Conservation (phyloP, 179 eudicot species). For the Patellifolia procumbens region DNA sequence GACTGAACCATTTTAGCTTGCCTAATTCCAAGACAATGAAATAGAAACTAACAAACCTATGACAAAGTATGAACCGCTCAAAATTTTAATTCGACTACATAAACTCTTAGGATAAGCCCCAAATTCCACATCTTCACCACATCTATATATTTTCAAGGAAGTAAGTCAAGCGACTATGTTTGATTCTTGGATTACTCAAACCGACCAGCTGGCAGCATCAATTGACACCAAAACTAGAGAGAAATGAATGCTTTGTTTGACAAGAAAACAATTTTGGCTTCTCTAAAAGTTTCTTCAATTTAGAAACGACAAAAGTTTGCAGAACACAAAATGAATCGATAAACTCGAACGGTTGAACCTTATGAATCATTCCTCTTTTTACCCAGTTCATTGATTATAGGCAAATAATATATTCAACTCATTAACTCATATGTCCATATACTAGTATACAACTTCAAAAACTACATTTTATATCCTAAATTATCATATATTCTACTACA, state of each 20-base stretch:
- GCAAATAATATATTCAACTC: too few relatives aligned
- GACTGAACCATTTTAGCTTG: neutral
- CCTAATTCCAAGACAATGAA: neutral
- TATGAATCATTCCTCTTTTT: neutral
- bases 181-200: neutral
- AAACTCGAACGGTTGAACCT: neutral
- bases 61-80: neutral
- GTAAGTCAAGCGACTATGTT: neutral
- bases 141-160: neutral
- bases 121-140: neutral
- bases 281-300: conserved; percentile 9
- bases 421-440: neutral
- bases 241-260: neutral
- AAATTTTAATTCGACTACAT: neutral
- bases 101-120: neutral
- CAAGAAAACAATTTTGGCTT: neutral
- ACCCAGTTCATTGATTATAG: neutral
- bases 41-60: neutral
- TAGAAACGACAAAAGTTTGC: neutral
- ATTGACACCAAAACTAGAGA: neutral
- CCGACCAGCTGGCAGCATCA: neutral
- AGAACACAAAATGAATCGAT: neutral
- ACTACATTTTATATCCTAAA: neutral
- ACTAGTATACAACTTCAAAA: neutral
- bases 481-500: neutral